Percentiles rank a stretch among this genome's conserved stretches.
Evolutionary conservation across 108 stramenopile genomes (phyloP).

Genomic region (Schizochytrium sp.): DNA sequence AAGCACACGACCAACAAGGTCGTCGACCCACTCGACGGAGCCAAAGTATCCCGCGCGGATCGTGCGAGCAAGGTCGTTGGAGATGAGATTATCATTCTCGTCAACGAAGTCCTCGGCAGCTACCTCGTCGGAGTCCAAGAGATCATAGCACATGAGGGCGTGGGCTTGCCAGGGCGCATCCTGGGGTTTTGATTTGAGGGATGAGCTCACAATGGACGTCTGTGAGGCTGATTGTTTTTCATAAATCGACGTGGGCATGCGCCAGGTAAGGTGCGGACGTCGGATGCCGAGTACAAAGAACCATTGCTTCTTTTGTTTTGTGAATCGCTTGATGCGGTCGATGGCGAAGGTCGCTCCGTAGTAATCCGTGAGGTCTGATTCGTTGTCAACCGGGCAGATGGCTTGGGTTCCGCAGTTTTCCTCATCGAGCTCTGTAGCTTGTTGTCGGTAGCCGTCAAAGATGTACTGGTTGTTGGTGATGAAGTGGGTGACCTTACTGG

Average conservation of each 20-base stretch:
- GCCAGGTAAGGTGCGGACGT: not conserved
- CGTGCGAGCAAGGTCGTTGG: not conserved
- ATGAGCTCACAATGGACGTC: not conserved
- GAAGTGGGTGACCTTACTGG: not conserved
- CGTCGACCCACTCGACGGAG: conserved; percentile 6
- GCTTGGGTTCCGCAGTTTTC: not conserved
- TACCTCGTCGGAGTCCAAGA: not conserved
- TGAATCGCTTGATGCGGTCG: not conserved
- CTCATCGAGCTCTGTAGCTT: not conserved
- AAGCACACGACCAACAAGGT: not conserved
- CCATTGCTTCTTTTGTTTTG: not conserved
- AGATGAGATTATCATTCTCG: not conserved
- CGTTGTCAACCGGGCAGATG: not conserved
- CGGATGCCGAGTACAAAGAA: not conserved
- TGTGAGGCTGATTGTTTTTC: not conserved
- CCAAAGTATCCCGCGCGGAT: not conserved
- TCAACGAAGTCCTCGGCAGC: not conserved
- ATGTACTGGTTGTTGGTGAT: conserved; percentile 3
- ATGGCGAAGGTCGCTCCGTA: not conserved
- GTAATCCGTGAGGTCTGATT: not conserved
- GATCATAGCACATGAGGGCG: not conserved
- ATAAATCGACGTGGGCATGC: not conserved
- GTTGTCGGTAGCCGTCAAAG: not conserved
- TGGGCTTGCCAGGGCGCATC: not conserved
- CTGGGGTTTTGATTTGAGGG: not conserved